These are phyloP conservation scores for Mortierella sp. DNA, from an alignment of 371 early-diverging fungal species.

Conservation along the genomic window DNA sequence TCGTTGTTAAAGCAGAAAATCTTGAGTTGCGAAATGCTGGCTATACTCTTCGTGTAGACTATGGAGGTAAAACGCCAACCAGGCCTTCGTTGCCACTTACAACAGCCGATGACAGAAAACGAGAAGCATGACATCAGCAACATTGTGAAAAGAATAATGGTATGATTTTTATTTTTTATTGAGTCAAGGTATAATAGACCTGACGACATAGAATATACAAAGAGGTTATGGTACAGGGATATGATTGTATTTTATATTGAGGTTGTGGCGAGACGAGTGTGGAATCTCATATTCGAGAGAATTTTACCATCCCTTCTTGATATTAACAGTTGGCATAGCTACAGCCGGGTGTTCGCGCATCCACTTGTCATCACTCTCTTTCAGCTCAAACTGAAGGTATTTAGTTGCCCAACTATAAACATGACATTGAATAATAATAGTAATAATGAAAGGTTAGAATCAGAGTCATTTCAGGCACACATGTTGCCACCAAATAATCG, in stretches of 20 bases:
- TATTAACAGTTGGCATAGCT: slow-evolving; percentile 15
- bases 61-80: no score
- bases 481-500: background rate
- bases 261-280: background rate
- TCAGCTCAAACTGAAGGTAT: slow-evolving; percentile 12
- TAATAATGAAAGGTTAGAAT: background rate
- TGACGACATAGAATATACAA: background rate
- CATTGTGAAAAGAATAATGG: no score
- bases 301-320: slow-evolving; percentile 42
- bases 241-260: background rate
- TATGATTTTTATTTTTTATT: no score
- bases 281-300: no score
- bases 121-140: no score
- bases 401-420: slow-evolving; percentile 33
- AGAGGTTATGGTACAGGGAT: background rate
- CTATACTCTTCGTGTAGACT: no score
- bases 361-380: slow-evolving; percentile 36
- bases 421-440: background rate
- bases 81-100: no score
- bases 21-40: no score
- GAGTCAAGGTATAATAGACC: no score
- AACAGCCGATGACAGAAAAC: no score
- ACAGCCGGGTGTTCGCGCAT: slow-evolving; percentile 2
- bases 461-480: background rate
- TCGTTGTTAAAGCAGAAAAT: no score